Conservation (phyloP, 108 stramenopile genomes). For the Cylindrotheca fusiformis region DNA sequence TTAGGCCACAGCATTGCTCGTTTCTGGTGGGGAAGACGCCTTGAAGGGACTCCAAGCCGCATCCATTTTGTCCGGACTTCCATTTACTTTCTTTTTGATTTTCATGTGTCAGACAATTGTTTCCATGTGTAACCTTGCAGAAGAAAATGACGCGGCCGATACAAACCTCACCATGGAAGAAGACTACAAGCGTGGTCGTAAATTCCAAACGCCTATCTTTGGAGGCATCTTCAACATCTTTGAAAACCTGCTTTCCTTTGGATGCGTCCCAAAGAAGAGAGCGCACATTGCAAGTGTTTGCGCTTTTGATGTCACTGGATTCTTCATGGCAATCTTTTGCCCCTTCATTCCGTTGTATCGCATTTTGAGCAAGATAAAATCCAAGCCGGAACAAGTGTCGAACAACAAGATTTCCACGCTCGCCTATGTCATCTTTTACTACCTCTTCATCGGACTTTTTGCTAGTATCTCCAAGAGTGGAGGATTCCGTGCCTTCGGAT, state of each 20-base stretch:
- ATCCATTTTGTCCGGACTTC: conserved; percentile 54
- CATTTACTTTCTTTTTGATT: conserved; percentile 45
- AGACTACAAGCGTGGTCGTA: conserved; percentile 6
- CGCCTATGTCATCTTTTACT: conserved; percentile 5
- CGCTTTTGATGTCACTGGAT: conserved; percentile 3
- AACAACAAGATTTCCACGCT: conserved; percentile 5
- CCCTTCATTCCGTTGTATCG: conserved; percentile 35
- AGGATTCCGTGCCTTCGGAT: conserved; percentile 20
- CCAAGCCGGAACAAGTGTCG: conserved; percentile 3
- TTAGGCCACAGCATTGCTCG: conserved; percentile 55
- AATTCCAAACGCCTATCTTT: conserved; percentile 37
- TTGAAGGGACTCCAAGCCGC: conserved; percentile 55
- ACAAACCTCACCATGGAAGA: conserved; percentile 4
- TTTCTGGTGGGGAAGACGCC: conserved; percentile 37
- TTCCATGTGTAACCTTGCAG: conserved; percentile 22
- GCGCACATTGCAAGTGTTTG: conserved; percentile 21
- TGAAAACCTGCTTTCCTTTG: conserved; percentile 32
- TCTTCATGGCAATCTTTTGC: conserved; percentile 28
- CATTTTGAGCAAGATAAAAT: conserved; percentile 15
- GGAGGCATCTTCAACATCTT: conserved; percentile 46
- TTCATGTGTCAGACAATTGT: conserved; percentile 36
- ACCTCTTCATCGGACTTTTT: conserved; percentile 15
- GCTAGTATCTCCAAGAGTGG: conserved; percentile 1
- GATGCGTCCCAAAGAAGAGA: conserved; percentile 12
- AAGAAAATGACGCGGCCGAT: conserved; percentile 8